A percentile compares a stretch with the other conserved stretches of the same genome.
phyloP scores from a whole-genome alignment of 2,329 filamentous ascomycete genomes.

The Cladosporium sp. region DNA sequence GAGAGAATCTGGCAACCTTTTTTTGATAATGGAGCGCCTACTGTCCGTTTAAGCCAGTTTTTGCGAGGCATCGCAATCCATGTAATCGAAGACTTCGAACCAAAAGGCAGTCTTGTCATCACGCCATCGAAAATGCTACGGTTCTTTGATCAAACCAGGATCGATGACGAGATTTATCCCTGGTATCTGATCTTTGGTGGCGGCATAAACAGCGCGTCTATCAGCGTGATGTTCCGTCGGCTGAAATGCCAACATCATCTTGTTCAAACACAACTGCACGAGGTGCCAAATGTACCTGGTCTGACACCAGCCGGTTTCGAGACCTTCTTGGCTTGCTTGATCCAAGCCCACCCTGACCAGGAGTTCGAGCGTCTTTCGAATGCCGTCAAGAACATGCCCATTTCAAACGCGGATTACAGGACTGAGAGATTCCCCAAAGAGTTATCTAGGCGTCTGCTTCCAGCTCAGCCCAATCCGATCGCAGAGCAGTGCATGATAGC shows the following conservation, averaged over 20 bases:
- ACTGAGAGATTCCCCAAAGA: conserved; percentile 75
- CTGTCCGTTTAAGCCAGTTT: conserved; percentile 64
- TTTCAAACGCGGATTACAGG: conserved; percentile 60
- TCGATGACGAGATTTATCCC: conserved; percentile 63
- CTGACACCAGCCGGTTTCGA: conserved; percentile 46
- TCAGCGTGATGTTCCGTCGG: conserved; percentile 45
- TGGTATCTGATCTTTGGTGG: conserved; percentile 51
- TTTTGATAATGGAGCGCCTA: conserved; percentile 68
- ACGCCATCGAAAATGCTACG: conserved; percentile 69
- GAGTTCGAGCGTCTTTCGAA: conserved; percentile 68
- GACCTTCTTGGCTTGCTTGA: conserved; percentile 66
- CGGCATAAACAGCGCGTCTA: conserved; percentile 36
- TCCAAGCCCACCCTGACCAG: conserved; percentile 70
- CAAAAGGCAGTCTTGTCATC: conserved; percentile 65
- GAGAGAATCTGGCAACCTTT: conserved; percentile 74
- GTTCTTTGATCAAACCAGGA: conserved; percentile 65
- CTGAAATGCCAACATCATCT: conserved; percentile 47
- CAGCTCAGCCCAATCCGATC: conserved; percentile 53
- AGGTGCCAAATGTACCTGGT: conserved; percentile 41
- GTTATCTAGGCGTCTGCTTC: conserved; percentile 69
- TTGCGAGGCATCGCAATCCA: conserved; percentile 69
- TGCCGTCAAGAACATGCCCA: conserved; percentile 66
- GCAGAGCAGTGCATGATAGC: conserved; percentile 59
- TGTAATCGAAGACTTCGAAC: conserved; percentile 66
- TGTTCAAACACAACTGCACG: conserved; percentile 41